A percentile compares a stretch with the other conserved stretches of the same genome.
Conservation (phyloP, 192 early-diverging fungal species). For the Jimgerdemannia flammicorona region DNA sequence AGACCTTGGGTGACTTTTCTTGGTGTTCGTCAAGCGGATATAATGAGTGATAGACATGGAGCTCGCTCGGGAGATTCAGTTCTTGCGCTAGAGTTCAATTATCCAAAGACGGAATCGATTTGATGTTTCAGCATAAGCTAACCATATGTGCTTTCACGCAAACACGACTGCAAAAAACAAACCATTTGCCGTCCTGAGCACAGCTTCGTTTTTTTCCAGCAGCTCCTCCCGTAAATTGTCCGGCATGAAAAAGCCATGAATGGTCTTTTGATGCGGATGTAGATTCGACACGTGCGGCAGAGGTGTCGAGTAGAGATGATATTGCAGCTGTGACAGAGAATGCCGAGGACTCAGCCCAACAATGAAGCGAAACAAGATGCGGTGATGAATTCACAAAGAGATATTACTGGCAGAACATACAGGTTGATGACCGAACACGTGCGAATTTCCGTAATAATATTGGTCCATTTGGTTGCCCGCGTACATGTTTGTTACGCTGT, state of each 20-base stretch:
- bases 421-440: constrained; percentile 26
- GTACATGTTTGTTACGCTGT: constrained; percentile 12
- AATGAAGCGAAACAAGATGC: too few relatives aligned
- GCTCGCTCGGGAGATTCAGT: constrained; percentile 66
- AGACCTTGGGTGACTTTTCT: constrained; percentile 52
- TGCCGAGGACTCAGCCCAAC: neutral
- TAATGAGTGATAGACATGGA: constrained; percentile 89
- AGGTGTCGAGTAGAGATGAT: constrained; percentile 75
- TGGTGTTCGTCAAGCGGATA: constrained; percentile 58
- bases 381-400: too few relatives aligned
- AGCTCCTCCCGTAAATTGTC: constrained; percentile 82
- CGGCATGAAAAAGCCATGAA: constrained; percentile 82
- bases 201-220: constrained; percentile 60
- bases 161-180: neutral
- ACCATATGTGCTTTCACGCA: neutral
- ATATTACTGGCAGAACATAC: constrained; percentile 11
- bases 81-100: constrained; percentile 34
- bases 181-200: constrained; percentile 18
- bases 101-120: neutral
- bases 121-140: neutral
- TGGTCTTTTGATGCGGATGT: constrained; percentile 70
- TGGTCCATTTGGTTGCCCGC: constrained; percentile 19
- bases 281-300: constrained; percentile 65
- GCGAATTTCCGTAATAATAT: constrained; percentile 25
- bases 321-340: constrained; percentile 54